Conservation (phyloP, 2,329 filamentous ascomycete species). For the Neofusicoccum laricinum region DNA sequence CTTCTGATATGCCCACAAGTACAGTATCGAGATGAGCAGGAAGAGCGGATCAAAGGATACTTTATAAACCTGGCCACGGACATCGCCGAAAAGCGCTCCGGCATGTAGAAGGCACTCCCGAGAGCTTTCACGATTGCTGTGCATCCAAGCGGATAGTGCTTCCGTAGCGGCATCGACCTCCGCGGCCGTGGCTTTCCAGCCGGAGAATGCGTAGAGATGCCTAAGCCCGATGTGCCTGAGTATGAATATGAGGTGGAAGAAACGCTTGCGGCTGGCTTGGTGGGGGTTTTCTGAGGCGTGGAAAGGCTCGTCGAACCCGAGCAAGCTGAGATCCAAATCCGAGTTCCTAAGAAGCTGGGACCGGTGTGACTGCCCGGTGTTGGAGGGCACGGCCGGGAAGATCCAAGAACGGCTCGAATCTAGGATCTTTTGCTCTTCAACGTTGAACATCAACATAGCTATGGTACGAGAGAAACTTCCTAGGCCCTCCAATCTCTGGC, state of each 20-base stretch:
- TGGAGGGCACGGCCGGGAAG: not conserved
- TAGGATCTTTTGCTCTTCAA: not conserved
- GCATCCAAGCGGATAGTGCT: not conserved
- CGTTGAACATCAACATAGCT: not conserved
- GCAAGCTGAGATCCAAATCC: no score
- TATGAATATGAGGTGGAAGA: not conserved
- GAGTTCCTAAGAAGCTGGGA: no score
- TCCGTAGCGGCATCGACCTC: not conserved
- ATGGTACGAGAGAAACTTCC: not conserved
- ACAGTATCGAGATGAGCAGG: not conserved
- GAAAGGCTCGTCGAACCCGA: not conserved
- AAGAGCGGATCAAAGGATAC: not conserved
- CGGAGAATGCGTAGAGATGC: not conserved
- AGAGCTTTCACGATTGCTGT: not conserved
- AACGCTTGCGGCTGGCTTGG: not conserved
- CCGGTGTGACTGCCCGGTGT: no score
- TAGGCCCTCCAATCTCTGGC: not conserved
- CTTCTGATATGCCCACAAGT: not conserved
- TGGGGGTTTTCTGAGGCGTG: not conserved
- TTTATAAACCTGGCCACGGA: not conserved
- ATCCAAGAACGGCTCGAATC: not conserved
- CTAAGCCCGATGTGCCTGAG: not conserved
- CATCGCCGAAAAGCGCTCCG: not conserved
- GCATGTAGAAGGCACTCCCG: not conserved
- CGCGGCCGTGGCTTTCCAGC: not conserved